A percentile compares a stretch with the other conserved stretches of the same genome.
phyloP scores from a whole-genome alignment of 2,329 filamentous ascomycete genomes.

The Capronia coronata region DNA sequence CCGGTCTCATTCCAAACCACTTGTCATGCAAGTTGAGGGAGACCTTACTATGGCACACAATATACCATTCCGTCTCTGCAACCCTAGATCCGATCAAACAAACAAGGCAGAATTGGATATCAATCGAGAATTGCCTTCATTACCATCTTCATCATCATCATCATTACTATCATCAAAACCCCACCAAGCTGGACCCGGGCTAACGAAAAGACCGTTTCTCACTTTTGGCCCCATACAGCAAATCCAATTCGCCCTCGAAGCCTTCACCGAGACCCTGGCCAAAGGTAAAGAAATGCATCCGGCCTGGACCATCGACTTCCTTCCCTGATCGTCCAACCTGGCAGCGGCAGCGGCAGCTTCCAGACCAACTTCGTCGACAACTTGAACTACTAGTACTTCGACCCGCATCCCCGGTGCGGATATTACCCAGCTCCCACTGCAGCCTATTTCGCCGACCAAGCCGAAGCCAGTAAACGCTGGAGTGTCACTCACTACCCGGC shows the following conservation, averaged over 20 bases:
- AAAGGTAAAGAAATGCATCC: slow-evolving; percentile 56
- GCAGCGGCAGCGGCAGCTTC: no score
- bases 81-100: no score
- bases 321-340: neutral
- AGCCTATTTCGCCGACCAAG: neutral
- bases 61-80: no score
- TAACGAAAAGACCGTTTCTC: no score
- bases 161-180: no score
- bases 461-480: neutral
- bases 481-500: neutral
- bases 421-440: neutral
- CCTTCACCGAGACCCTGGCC: slow-evolving; percentile 67
- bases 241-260: slow-evolving; percentile 70
- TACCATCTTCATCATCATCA: no score
- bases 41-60: no score
- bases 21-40: no score
- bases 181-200: no score
- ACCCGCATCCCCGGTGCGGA: neutral
- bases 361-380: neutral
- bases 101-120: no score
- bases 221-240: no score
- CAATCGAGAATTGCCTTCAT: no score
- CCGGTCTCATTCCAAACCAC: neutral
- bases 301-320: neutral
- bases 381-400: neutral